phyloP scores from a whole-genome alignment of 257 asterid genomes.

The Coffea eugenioides region DNA sequence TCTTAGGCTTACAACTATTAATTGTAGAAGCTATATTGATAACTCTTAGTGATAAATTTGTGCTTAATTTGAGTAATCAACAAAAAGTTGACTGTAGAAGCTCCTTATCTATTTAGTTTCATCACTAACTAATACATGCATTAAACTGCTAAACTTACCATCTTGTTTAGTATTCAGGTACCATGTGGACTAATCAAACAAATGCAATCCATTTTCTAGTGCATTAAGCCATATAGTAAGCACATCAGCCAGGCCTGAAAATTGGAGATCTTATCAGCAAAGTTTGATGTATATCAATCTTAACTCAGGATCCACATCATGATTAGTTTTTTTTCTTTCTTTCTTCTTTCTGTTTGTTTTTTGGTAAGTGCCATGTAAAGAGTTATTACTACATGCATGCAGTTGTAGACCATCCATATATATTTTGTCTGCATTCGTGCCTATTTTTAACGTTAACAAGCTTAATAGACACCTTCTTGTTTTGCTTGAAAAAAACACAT shows the following conservation, averaged over 20 bases:
- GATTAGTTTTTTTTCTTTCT: too few relatives aligned
- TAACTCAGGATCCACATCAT: not conserved
- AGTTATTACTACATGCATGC: not conserved
- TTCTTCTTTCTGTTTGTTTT: too few relatives aligned
- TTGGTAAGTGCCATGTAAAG: too few relatives aligned
- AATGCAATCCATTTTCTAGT: not conserved
- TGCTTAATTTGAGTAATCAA: too few relatives aligned
- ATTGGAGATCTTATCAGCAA: too few relatives aligned
- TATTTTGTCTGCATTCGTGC: not conserved
- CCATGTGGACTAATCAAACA: not conserved
- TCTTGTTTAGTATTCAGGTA: not conserved
- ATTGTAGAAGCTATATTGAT: too few relatives aligned
- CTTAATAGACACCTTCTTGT: not conserved
- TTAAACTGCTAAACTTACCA: too few relatives aligned
- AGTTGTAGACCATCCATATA: too few relatives aligned
- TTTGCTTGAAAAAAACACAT: not conserved
- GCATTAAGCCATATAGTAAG: not conserved
- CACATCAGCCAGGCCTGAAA: not conserved
- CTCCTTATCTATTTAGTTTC: too few relatives aligned
- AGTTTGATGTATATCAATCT: not conserved
- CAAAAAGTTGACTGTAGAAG: too few relatives aligned
- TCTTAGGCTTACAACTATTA: too few relatives aligned
- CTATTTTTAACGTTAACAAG: not conserved
- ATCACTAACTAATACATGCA: not conserved
- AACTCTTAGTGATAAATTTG: too few relatives aligned